A percentile compares a stretch with the other conserved stretches of the same genome.
Conservation (phyloP, 2,329 filamentous ascomycete species). For the Diplodia scrobiculata region DNA sequence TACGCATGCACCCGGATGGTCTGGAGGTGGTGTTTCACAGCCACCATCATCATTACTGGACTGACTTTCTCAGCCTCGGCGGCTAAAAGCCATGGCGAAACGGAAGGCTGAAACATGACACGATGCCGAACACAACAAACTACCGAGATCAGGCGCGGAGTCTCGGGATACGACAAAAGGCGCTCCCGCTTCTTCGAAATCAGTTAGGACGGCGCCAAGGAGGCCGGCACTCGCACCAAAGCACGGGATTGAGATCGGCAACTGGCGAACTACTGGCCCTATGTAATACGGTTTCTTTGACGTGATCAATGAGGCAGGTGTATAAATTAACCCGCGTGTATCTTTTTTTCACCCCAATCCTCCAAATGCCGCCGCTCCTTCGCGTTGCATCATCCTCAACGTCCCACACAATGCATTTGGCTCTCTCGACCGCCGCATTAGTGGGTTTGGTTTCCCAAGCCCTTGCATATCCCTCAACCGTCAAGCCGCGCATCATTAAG, state of each 20-base stretch:
- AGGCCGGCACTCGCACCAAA: slow-evolving; percentile 3
- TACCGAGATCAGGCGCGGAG: background rate
- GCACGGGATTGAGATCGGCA: slow-evolving; percentile 24
- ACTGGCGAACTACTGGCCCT: background rate
- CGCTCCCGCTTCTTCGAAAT: slow-evolving; percentile 5
- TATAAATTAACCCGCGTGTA: background rate
- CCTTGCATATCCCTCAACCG: slow-evolving; percentile 2
- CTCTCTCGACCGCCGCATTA: background rate
- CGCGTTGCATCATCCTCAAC: background rate
- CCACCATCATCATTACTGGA: background rate
- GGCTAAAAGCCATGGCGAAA: slow-evolving; percentile 23
- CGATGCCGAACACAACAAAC: slow-evolving; percentile 7
- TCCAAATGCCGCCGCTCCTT: background rate
- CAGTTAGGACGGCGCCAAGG: slow-evolving; percentile 16
- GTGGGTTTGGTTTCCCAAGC: background rate
- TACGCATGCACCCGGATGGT: background rate
- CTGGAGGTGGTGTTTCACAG: background rate
- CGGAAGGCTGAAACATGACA: slow-evolving; percentile 17
- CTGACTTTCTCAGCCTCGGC: background rate
- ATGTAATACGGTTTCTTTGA: background rate
- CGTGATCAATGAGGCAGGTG: background rate
- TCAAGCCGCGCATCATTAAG: slow-evolving; percentile 3
- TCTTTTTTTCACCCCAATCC: background rate
- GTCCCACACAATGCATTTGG: background rate
- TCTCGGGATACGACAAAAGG: slow-evolving; percentile 10